Evolutionary conservation across 352 stramenopile genomes (phyloP).

Genomic region (Pythium myriotylum): DNA sequence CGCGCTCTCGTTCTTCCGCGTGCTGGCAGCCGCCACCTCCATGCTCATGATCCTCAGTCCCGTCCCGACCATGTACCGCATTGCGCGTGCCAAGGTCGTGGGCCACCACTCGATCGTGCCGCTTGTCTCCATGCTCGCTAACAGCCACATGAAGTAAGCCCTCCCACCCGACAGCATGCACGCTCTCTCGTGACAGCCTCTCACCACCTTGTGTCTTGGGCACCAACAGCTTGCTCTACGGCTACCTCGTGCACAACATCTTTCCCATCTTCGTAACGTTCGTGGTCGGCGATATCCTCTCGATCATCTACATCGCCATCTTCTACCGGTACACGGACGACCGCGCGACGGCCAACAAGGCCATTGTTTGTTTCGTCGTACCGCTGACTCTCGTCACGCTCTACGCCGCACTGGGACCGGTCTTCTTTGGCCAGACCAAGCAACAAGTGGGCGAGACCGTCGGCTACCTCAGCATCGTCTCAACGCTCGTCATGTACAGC

Average conservation of each 20-base stretch:
- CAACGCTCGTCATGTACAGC: constrained; percentile 53
- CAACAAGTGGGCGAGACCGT: constrained; percentile 38
- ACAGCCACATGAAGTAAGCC: constrained; percentile 40
- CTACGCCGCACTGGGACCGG: constrained; percentile 38
- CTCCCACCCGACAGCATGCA: too few relatives aligned
- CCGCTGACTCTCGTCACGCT: constrained; percentile 34
- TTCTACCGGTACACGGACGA: constrained; percentile 54
- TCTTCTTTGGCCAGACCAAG: constrained; percentile 30
- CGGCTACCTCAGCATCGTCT: constrained; percentile 46
- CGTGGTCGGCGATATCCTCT: constrained; percentile 39
- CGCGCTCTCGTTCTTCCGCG: constrained; percentile 28
- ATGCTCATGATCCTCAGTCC: constrained; percentile 49
- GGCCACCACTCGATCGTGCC: constrained; percentile 51
- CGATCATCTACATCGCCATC: constrained; percentile 47
- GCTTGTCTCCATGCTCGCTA: constrained; percentile 47
- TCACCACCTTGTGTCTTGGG: not conserved
- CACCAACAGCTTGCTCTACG: constrained; percentile 38
- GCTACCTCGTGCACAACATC: constrained; percentile 47
- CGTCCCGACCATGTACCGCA: constrained; percentile 35
- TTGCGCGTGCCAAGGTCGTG: constrained; percentile 36
- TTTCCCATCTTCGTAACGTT: constrained; percentile 55
- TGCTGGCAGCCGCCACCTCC: constrained; percentile 33
- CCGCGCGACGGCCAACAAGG: constrained; percentile 37
- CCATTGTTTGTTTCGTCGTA: constrained; percentile 25
- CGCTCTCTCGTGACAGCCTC: not conserved